Conservation (phyloP, 768 basidiomycete species). For the Chalciporus sphaerocephalus region DNA sequence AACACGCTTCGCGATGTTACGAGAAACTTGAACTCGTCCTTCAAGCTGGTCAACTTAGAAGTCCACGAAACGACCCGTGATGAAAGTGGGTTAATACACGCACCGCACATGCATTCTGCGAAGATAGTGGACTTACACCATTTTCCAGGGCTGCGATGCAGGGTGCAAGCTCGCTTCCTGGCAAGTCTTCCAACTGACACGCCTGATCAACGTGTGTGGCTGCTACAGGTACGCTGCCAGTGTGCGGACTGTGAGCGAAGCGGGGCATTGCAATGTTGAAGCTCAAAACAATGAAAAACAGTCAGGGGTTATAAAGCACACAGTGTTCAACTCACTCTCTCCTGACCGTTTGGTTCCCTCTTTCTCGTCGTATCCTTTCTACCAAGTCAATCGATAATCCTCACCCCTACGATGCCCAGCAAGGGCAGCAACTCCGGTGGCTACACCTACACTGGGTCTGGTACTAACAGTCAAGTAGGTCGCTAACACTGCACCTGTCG, state of each 20-base stretch:
- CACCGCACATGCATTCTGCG: too few species aligned
- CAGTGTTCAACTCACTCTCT: neutral
- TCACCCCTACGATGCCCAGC: slow-evolving; percentile 11
- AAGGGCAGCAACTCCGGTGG: slow-evolving; percentile 20
- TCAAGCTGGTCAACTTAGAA: too few species aligned
- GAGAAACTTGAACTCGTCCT: too few species aligned
- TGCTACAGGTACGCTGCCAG: too few species aligned
- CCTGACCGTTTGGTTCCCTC: too few species aligned
- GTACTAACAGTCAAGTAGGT: slow-evolving; percentile 51
- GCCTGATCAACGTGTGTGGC: neutral
- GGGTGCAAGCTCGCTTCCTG: too few species aligned
- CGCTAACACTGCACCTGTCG: neutral
- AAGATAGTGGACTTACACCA: neutral
- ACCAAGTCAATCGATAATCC: neutral
- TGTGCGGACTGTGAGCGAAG: neutral
- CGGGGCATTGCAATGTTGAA: neutral
- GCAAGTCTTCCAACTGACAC: too few species aligned
- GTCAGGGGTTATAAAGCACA: slow-evolving; percentile 7
- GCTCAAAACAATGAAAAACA: slow-evolving; percentile 14
- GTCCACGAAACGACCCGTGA: too few species aligned
- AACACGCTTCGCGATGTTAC: too few species aligned
- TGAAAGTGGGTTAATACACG: too few species aligned
- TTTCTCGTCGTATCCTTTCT: neutral
- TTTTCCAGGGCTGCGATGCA: too few species aligned
- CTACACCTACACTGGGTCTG: slow-evolving; percentile 43